Base-by-base conservation (phyloP, 1,284 basidiomycete species). In the Ceratobasidium sp. region DNA sequence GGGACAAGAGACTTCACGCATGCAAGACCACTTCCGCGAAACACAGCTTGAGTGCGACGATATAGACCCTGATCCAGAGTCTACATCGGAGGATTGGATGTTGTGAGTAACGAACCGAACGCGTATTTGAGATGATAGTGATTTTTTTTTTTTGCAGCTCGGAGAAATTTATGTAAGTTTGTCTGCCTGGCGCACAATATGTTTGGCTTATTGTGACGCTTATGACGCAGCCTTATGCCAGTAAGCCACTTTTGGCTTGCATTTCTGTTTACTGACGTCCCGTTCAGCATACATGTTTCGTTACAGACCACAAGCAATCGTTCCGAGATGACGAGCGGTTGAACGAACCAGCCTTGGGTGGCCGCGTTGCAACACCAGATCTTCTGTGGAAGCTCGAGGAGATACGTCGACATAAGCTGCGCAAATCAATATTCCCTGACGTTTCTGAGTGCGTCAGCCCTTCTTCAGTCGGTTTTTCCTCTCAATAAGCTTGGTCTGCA, bases 271-370 rank as follows among this genome's bases (percentile, higher is more conserved):
- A 23, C 40, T 13, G 44, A 46, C n/a, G 1, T 40, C 68, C 3
- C 13, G 39, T 12, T 13, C 53, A 89, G 86, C 88, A 89, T 82
- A 88, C 90, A 18, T 92, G 91, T 83, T 91, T 92, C 82, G 90
- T 88, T 53, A 90, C 90, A 28, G 91, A 92, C 80, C 91, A 92
- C 81, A 89, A 87, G 80, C 91, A 92, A 80, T 85, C 86, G 12
- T 87, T 83, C 77, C 81, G 82, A 28, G 81, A 82, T 75, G 88
- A 88, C 42, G 89, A 88, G 81, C 77, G 81, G 66, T 51, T 83
- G 15, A 78, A 80, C 58, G 76, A 79, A 10, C 81, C 82, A 53
- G 63, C 80, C 72, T 79, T 81, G 56, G 23, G 72, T 44, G 80
- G 80, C 23, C 80, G 79, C 42, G 79, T 79, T 1, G 68, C 81